Percentiles rank a stretch among this genome's conserved stretches.
Conservation (phyloP, 2,329 filamentous ascomycete genomes). For the Monosporascus sp. region DNA sequence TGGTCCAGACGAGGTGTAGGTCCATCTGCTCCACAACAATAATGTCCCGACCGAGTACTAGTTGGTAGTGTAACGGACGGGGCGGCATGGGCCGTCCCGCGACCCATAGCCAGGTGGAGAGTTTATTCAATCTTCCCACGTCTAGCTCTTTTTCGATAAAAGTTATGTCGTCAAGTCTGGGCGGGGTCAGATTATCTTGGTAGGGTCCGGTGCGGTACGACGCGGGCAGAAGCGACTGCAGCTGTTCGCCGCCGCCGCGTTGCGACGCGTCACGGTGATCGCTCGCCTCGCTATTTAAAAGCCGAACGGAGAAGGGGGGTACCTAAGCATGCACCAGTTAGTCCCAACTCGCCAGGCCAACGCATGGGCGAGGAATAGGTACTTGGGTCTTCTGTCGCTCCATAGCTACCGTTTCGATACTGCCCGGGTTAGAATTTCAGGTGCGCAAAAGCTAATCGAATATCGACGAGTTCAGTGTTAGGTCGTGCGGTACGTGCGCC, state of each 20-base stretch:
- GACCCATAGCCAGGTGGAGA: constrained; percentile 18
- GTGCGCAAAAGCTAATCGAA: too few relatives aligned
- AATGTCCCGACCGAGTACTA: constrained; percentile 16
- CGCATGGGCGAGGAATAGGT: too few relatives aligned
- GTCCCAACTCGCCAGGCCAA: too few relatives aligned
- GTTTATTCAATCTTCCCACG: constrained; percentile 1
- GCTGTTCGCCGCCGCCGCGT: neutral
- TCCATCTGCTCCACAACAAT: constrained; percentile 16
- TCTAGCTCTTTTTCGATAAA: constrained; percentile 5
- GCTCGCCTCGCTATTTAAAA: neutral
- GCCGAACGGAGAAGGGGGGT: constrained; percentile 1
- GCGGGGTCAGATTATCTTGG: constrained; percentile 2
- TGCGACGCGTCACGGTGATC: neutral
- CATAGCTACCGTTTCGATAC: too few relatives aligned
- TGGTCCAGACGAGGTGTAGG: constrained; percentile 19
- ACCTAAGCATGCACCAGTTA: neutral
- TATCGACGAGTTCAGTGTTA: too few relatives aligned
- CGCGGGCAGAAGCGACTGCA: constrained; percentile 4
- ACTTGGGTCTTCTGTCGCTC: too few relatives aligned
- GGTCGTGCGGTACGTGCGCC: too few relatives aligned
- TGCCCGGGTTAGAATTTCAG: too few relatives aligned
- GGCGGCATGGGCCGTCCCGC: constrained; percentile 21
- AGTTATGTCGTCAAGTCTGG: constrained; percentile 4
- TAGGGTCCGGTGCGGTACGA: constrained; percentile 1
- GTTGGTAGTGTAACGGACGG: constrained; percentile 20